Evolutionary conservation across 106 monocot species (phyloP).

Genomic region (Allium sativum): DNA sequence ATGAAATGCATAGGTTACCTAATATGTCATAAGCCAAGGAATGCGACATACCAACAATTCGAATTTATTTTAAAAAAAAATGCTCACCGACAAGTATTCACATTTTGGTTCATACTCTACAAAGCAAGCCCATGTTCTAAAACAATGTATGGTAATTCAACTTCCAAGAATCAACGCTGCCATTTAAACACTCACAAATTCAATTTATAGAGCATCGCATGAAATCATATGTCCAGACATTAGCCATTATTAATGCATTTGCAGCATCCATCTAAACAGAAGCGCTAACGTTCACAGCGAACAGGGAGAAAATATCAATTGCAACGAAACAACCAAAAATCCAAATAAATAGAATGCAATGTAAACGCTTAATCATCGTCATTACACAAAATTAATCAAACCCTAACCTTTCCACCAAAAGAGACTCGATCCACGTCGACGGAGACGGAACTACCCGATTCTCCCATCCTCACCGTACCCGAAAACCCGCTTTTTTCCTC

Average conservation of each 20-base stretch:
- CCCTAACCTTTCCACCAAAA: constrained; percentile 52
- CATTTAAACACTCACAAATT: not conserved
- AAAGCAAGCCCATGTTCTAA: no score
- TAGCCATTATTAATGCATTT: not conserved
- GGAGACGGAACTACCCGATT: constrained; percentile 57
- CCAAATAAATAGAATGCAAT: not conserved
- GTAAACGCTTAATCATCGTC: not conserved
- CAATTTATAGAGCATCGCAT: not conserved
- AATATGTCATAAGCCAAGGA: no score
- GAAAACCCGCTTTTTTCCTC: not conserved
- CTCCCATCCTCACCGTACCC: constrained; percentile 25
- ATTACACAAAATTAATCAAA: not conserved
- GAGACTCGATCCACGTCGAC: constrained; percentile 47
- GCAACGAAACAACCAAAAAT: not conserved
- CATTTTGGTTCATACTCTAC: no score
- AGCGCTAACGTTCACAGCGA: not conserved
- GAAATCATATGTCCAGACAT: not conserved
- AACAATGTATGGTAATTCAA: no score
- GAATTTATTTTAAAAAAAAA: no score
- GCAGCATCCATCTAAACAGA: not conserved
- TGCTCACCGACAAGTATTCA: no score
- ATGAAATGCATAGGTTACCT: no score
- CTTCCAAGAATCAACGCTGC: not conserved
- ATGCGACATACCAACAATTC: no score
- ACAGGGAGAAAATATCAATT: not conserved